Evolutionary conservation across 208 protist species (phyloP).

Genomic region (Trichomonas tenax): DNA sequence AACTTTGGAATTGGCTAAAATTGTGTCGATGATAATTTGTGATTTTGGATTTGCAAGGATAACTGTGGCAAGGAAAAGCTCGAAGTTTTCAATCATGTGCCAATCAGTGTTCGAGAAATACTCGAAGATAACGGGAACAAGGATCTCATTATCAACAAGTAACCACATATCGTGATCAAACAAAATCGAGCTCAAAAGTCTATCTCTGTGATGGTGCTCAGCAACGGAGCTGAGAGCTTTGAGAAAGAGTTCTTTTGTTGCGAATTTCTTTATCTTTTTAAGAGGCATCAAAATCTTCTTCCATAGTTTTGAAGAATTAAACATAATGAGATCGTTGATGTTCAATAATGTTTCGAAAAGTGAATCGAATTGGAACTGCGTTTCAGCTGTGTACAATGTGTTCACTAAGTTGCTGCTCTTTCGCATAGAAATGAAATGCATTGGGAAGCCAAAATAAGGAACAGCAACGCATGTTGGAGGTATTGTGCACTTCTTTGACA

Average conservation of each 20-base stretch:
- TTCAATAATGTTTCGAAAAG: neutral
- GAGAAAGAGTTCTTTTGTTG: neutral
- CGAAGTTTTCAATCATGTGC: neutral
- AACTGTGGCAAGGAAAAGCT: neutral
- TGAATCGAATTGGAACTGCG: neutral
- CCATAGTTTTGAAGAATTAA: neutral
- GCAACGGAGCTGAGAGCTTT: neutral
- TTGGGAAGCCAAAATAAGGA: neutral
- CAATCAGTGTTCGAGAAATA: neutral
- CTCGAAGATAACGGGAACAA: neutral
- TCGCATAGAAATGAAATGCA: neutral
- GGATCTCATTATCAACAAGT: neutral
- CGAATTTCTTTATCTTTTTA: neutral
- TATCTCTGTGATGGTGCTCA: neutral
- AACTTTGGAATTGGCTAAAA: neutral
- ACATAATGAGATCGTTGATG: neutral
- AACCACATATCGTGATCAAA: neutral
- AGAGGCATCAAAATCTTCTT: neutral
- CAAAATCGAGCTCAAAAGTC: neutral
- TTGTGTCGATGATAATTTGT: neutral
- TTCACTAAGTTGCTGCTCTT: neutral
- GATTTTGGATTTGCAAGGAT: neutral
- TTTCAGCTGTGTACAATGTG: neutral
- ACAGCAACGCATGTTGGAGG: neutral
- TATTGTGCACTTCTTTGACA: neutral